Percentiles rank a stretch among this genome's conserved stretches.
Evolutionary conservation across 768 basidiomycete species (phyloP).

Genomic region (Cyathus striatus): DNA sequence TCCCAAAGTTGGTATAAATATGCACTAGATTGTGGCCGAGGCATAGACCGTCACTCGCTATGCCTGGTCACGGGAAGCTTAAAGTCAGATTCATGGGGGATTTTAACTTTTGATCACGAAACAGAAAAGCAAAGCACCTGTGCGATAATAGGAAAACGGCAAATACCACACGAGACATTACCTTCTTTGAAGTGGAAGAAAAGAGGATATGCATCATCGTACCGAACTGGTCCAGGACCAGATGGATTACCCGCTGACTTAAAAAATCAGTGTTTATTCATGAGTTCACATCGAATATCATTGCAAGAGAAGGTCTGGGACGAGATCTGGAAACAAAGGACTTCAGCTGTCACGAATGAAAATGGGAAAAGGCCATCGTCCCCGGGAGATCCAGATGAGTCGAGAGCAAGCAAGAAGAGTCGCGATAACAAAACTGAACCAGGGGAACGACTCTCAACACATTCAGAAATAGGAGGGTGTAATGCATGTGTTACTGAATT

Average conservation of each 20-base stretch:
- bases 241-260: too few relatives aligned
- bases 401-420: too few relatives aligned
- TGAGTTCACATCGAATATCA: slow-evolving; percentile 8
- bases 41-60: slow-evolving; percentile 1
- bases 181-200: background rate
- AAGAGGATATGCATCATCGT: background rate
- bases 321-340: too few relatives aligned
- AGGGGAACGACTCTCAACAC: too few relatives aligned
- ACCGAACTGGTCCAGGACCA: background rate
- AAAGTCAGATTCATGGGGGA: slow-evolving; percentile 4
- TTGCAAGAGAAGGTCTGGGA: background rate
- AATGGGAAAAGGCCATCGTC: too few relatives aligned
- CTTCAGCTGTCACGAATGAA: too few relatives aligned
- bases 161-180: background rate
- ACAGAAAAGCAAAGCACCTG: background rate
- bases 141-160: background rate
- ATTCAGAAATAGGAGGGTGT: too few relatives aligned
- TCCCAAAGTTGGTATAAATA: slow-evolving; percentile 1
- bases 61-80: slow-evolving; percentile 7
- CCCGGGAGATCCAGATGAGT: too few relatives aligned
- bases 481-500: too few relatives aligned
- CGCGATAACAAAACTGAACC: too few relatives aligned
- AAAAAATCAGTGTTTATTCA: slow-evolving; percentile 9
- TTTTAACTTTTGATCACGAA: slow-evolving; percentile 2
- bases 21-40: background rate